Conservation (phyloP, 1,284 basidiomycete genomes). For the Cystobasidium slooffiae region DNA sequence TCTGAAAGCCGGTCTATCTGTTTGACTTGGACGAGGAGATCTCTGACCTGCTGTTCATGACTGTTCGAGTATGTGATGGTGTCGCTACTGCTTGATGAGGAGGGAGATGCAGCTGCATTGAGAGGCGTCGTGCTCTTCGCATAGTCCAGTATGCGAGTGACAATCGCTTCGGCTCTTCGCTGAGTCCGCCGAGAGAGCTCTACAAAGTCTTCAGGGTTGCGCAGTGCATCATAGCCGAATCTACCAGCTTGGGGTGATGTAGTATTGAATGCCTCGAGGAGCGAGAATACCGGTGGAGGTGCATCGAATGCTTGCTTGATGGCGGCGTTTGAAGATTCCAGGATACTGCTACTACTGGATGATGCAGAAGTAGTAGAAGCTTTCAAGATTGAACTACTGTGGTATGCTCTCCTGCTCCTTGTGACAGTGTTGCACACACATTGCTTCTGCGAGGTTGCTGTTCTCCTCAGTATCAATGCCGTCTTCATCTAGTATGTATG, state of each 20-base stretch:
- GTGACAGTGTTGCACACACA: neutral
- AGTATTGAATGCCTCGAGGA: conserved; percentile 10
- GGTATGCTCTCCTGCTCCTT: neutral
- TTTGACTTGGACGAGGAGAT: conserved; percentile 83
- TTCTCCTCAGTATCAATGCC: neutral
- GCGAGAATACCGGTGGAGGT: conserved; percentile 24
- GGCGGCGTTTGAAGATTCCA: conserved; percentile 19
- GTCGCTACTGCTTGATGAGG: neutral
- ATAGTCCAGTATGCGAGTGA: conserved; percentile 71
- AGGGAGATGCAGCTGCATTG: conserved; percentile 43
- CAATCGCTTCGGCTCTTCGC: conserved; percentile 71
- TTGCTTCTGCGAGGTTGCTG: conserved; percentile 8
- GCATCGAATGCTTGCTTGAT: conserved; percentile 35
- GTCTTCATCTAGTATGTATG: too few species aligned
- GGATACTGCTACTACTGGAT: neutral
- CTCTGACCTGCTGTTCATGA: conserved; percentile 57
- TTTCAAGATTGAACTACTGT: conserved; percentile 1
- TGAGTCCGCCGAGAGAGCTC: conserved; percentile 72
- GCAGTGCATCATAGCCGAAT: conserved; percentile 70
- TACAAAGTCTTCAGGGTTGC: conserved; percentile 66
- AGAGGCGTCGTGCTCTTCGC: conserved; percentile 61
- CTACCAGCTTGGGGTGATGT: conserved; percentile 64
- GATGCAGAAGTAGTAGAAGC: neutral
- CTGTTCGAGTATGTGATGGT: conserved; percentile 39
- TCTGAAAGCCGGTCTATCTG: conserved; percentile 68